Evolutionary conservation across 2,329 filamentous ascomycete species (phyloP), one percentile per base, ranked within the genome.

Genomic region (Ophiobolus disseminans): DNA sequence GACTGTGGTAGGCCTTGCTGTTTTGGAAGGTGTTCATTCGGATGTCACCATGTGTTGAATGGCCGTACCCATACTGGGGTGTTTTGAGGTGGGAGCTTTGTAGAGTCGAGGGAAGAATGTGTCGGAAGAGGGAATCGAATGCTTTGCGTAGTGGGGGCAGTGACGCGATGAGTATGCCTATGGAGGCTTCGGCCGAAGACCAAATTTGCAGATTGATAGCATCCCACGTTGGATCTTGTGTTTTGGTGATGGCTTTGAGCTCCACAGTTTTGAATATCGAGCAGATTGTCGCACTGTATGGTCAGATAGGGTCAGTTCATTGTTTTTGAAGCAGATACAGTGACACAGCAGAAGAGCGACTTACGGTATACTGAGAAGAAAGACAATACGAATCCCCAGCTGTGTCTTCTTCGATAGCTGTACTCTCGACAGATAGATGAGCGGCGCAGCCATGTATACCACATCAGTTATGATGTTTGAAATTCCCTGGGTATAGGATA

Each of bases 391-490:
- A 5, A 68, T 28, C 3, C 63, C 57, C 58, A 60, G 62, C 43
- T 66, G 57, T 3, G 65, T 68, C 5, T 60, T 60, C 9, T 44
- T 47, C 3, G 58, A 48, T 4, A 70, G 31, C 30, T 69, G 63
- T 3, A 68, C 48, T 11, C 50, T 58, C 5, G 52, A 58, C 2
- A 70, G 49, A 31, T 68, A 70, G 11, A 65, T 34, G 13, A 68
- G 50, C 1, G 63, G 64, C 2, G 65, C 64, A 5, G 62, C 57
- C 4, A 65, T 58, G 31, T 67, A 66, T 0, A 70, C 55, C 0
- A 64, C 28, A 20, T 70, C 64, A 3, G 63, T 70, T 30, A 66
- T 19, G 37, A 60, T 60, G 42, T 70, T 70, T 5, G 55, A 58
- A 5, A 63, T 46, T 11, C 53, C 50, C 34, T 60, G 58, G 10